Percentiles rank a stretch among this genome's conserved stretches.
These are phyloP conservation scores for Sideroxylon spinosum DNA, from an alignment of 179 eudicot species.

Conservation along the genomic window DNA sequence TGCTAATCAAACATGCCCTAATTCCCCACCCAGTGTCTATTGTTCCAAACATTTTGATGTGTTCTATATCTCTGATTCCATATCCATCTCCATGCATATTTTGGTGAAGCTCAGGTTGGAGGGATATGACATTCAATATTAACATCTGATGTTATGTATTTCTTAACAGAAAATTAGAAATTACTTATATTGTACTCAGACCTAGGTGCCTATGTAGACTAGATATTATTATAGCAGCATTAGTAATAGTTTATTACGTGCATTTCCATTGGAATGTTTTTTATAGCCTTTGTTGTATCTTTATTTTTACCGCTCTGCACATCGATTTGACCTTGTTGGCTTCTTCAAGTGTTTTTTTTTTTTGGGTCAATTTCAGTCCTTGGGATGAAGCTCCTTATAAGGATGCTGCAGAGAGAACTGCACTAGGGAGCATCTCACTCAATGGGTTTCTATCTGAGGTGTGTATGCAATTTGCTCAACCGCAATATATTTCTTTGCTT, in stretches of 20 bases:
- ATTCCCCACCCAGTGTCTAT: neutral
- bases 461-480: slow-evolving; percentile 11
- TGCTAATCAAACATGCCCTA: too few relatives aligned
- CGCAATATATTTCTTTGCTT: neutral
- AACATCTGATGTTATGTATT: neutral
- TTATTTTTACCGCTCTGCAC: neutral
- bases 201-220: neutral
- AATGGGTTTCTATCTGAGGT: slow-evolving; percentile 87
- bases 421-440: slow-evolving; percentile 60
- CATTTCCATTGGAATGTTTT: neutral
- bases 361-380: slow-evolving; percentile 48
- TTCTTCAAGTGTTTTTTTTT: too few relatives aligned
- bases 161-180: neutral
- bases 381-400: slow-evolving; percentile 81
- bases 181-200: neutral
- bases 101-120: neutral
- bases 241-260: neutral
- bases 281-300: neutral
- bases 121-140: neutral
- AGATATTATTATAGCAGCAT: neutral
- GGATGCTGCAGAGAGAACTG: slow-evolving; percentile 79
- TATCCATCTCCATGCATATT: neutral
- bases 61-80: neutral
- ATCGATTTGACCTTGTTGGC: slow-evolving; percentile 3
- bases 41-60: neutral